These are phyloP conservation scores for Myrmaecium sp. DNA, from an alignment of 2,329 filamentous ascomycete genomes.

Conservation along the genomic window DNA sequence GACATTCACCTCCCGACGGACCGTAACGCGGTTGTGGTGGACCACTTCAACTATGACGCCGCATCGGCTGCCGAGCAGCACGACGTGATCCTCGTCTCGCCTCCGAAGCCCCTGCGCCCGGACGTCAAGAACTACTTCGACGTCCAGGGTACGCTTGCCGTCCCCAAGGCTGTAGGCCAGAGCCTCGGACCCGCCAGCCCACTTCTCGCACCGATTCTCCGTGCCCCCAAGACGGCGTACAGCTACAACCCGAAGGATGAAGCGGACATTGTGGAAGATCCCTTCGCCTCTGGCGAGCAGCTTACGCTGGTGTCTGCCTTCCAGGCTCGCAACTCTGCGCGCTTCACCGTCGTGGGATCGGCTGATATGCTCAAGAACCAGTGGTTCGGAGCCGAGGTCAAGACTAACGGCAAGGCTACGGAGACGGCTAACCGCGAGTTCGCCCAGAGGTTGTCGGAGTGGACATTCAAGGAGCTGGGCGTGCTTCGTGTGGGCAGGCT, in stretches of 20 bases:
- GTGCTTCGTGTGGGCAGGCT: conserved; percentile 72
- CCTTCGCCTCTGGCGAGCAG: conserved; percentile 72
- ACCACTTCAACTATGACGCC: conserved; percentile 89
- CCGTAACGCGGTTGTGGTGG: conserved; percentile 70
- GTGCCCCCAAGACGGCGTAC: conserved; percentile 73
- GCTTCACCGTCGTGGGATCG: conserved; percentile 70
- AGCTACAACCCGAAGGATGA: conserved; percentile 90
- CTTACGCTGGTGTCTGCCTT: conserved; percentile 68
- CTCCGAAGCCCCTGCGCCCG: conserved; percentile 45
- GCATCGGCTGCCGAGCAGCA: conserved; percentile 63
- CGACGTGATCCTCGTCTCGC: conserved; percentile 67
- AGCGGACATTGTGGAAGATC: conserved; percentile 52
- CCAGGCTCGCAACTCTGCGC: conserved; percentile 86
- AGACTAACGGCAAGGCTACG: conserved; percentile 37
- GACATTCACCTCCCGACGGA: conserved; percentile 79
- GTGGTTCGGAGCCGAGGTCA: conserved; percentile 74
- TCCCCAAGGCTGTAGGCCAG: conserved; percentile 69
- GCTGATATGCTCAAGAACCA: conserved; percentile 74
- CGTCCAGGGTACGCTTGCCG: conserved; percentile 54
- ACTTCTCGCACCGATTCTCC: conserved; percentile 65
- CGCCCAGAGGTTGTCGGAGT: conserved; percentile 69
- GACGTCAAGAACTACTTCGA: conserved; percentile 66
- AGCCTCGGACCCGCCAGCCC: conserved; percentile 58
- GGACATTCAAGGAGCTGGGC: conserved; percentile 89
- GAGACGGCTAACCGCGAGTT: conserved; percentile 72